Conservation (phyloP, 1,284 basidiomycete species). For the Ganoderma boninense region DNA sequence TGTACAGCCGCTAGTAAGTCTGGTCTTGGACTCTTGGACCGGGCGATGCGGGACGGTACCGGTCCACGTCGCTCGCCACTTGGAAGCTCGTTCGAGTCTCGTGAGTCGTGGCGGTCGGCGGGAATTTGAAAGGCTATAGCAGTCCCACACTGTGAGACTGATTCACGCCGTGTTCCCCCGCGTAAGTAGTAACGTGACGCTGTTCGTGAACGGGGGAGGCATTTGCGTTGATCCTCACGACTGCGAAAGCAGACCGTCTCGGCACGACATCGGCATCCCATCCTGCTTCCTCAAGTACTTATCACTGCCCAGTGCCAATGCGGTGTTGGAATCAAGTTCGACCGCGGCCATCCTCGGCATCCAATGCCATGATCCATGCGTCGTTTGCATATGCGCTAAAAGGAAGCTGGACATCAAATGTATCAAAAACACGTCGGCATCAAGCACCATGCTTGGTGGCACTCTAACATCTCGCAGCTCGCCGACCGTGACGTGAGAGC, state of each 20-base stretch:
- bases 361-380: background rate
- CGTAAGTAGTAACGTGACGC: background rate
- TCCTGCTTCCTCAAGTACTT: background rate
- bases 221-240: background rate
- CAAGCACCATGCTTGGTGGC: background rate
- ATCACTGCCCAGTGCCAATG: background rate
- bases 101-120: background rate
- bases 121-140: background rate
- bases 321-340: background rate
- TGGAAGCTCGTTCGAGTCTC: background rate
- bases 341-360: background rate
- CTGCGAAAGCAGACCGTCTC: background rate
- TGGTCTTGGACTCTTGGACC: background rate
- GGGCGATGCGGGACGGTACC: background rate
- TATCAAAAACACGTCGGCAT: too few relatives aligned
- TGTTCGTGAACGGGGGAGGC: background rate
- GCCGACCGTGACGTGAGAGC: background rate
- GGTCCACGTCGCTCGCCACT: background rate
- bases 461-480: background rate
- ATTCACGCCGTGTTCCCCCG: background rate
- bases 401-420: background rate
- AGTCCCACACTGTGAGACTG: background rate
- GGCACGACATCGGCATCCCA: background rate
- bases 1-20: background rate
- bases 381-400: background rate